Conservation (phyloP, 139 green algal genomes). For the Zygnema cylindricum region DNA sequence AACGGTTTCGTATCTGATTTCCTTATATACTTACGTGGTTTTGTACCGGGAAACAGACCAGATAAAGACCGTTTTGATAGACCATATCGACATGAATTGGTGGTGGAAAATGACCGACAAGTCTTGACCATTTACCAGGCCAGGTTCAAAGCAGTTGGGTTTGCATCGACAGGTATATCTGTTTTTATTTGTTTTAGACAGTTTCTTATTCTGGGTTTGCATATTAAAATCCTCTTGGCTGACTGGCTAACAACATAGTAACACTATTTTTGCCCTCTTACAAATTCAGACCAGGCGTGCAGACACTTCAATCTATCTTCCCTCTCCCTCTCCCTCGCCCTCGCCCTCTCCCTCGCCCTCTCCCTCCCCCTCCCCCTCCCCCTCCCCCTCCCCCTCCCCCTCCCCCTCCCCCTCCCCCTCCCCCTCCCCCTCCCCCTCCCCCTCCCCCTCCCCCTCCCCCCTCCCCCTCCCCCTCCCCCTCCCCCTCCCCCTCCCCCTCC, state of each 20-base stretch:
- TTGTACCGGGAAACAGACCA: slow-evolving; percentile 33
- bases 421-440: too few species aligned
- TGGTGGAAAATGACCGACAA: neutral
- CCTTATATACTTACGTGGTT: too few species aligned
- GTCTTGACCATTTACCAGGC: slow-evolving; percentile 22
- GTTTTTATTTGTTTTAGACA: too few species aligned
- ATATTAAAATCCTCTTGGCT: too few species aligned
- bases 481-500: neutral
- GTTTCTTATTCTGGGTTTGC: too few species aligned
- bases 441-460: too few species aligned
- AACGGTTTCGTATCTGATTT: too few species aligned
- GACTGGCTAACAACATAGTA: too few species aligned
- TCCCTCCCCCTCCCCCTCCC: neutral
- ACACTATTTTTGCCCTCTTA: too few species aligned
- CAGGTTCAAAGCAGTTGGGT: slow-evolving; percentile 19
- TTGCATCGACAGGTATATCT: slow-evolving; percentile 48
- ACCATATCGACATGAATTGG: slow-evolving; percentile 21
- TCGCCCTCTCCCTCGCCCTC: neutral
- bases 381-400: neutral
- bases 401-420: neutral
- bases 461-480: neutral
- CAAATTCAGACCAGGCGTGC: too few species aligned
- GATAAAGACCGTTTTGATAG: slow-evolving; percentile 28
- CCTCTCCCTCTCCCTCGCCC: neutral
- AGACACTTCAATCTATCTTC: too few species aligned